Evolutionary conservation across 192 early-diverging fungal genomes (phyloP), one percentile per base, ranked within the genome.

Genomic region (Glomus cerebriforme): DNA sequence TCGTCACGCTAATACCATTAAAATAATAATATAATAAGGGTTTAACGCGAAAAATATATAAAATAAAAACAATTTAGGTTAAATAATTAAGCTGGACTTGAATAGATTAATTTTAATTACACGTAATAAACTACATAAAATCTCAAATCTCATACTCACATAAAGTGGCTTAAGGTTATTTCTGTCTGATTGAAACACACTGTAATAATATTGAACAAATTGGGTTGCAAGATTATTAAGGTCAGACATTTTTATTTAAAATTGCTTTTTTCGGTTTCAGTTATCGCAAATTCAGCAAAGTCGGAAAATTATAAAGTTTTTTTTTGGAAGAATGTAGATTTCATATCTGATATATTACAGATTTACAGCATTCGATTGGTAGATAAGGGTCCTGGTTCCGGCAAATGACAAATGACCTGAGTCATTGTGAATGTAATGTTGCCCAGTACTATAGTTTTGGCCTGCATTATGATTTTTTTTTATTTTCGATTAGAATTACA

Each of bases 201-300:
- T 60, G 86, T 98, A 98, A 88, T 98, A 98, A 82, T 84, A 97
- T 13, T 93, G 87, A 64, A 87, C 87, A 84, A 98, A 97, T 79
- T 87, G 79, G 79, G 88, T 90, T 37, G 93, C 94, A 83, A 90
- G 10, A 2, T 5, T 37, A 37, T 69, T 59, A 72, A 15, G 9
- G 24, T 59, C 78, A 7, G n/a, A 2, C 69, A 45, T 45, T 24
- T n/a, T 27, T 45, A 24, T 68, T 9, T n/a, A n/a, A n/a, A 39
- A 32, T 34, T 34, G 6, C 15, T 67, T 67, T 35, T 68, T 68
- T 68, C 13, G 3, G 17, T 15, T 54, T 22, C 39, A 54, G 6
- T 7, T 6, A 54, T 22, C 3, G 22, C 3, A 54, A 54, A 47
- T 1, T 54, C 19, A 3, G n/a, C 19, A 54, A 54, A 54, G 49